Evolutionary conservation across 805 yeast genomes (phyloP).

Genomic region (Vanderwaltozyma tropicalis): DNA sequence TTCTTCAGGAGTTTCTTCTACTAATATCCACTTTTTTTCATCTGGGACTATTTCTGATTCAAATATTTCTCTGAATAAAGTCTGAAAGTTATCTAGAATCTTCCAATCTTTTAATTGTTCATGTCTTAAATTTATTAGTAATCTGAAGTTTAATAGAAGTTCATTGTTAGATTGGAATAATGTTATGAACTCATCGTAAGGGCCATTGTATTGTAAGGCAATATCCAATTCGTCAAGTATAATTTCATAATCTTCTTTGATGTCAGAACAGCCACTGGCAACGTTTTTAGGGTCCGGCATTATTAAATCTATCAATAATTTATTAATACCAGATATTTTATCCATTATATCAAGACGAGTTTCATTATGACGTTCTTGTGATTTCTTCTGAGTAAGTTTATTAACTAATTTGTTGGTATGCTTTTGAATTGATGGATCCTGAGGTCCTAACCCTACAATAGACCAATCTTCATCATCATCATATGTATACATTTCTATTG

Average conservation of each 20-base stretch:
- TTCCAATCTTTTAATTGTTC: constrained; percentile 13
- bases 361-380: constrained; percentile 23
- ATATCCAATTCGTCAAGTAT: constrained; percentile 21
- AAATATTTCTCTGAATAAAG: constrained; percentile 15
- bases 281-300: constrained; percentile 3
- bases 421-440: constrained; percentile 15
- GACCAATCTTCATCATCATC: constrained; percentile 28
- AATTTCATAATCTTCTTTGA: constrained; percentile 16
- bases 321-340: constrained; percentile 18
- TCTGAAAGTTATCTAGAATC: constrained; percentile 17
- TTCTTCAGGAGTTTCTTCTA: neutral
- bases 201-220: constrained; percentile 16
- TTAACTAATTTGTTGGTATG: constrained; percentile 16
- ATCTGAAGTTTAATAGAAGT: constrained; percentile 18
- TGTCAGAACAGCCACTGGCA: neutral
- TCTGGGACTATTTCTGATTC: constrained; percentile 15
- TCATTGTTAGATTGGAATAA: constrained; percentile 21
- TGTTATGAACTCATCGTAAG: constrained; percentile 20
- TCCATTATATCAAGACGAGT: constrained; percentile 19
- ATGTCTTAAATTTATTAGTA: constrained; percentile 18
- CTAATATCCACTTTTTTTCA: constrained; percentile 8
- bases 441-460: constrained; percentile 27
- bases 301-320: constrained; percentile 10
- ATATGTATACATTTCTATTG: constrained; percentile 14
- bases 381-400: constrained; percentile 22